phyloP scores from a whole-genome alignment of 306 rosid genomes.

The Cyamopsis tetragonoloba region DNA sequence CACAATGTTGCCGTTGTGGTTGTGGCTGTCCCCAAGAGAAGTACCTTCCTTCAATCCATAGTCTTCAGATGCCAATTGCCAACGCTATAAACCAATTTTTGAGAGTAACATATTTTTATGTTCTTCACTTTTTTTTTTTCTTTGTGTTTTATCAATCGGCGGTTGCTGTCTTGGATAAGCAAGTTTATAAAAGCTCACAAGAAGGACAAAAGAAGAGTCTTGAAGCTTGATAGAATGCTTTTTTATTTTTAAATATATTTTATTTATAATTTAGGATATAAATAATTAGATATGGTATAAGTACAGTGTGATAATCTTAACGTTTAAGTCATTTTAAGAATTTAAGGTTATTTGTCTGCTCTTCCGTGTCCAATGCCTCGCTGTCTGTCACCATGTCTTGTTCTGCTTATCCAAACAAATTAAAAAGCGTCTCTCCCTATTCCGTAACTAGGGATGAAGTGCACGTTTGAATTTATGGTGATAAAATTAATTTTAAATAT shows the following conservation, averaged over 20 bases:
- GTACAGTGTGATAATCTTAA: background rate
- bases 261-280: background rate
- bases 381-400: background rate
- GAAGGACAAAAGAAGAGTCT: background rate
- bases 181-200: background rate
- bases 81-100: background rate
- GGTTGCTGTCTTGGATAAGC: background rate
- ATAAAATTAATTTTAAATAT: no score
- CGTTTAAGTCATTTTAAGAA: background rate
- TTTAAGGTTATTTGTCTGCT: background rate
- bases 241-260: background rate
- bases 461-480: no score
- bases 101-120: background rate
- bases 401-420: constrained; percentile 10
- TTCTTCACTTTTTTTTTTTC: background rate
- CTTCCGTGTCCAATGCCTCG: background rate
- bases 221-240: background rate
- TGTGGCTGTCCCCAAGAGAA: background rate
- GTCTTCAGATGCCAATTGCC: background rate
- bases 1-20: background rate
- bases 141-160: background rate
- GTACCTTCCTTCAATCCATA: background rate
- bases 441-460: no score
- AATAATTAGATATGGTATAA: background rate
- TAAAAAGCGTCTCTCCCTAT: background rate